Evolutionary conservation across 2,329 filamentous ascomycete species (phyloP).

Genomic region (Alternaria sp.): DNA sequence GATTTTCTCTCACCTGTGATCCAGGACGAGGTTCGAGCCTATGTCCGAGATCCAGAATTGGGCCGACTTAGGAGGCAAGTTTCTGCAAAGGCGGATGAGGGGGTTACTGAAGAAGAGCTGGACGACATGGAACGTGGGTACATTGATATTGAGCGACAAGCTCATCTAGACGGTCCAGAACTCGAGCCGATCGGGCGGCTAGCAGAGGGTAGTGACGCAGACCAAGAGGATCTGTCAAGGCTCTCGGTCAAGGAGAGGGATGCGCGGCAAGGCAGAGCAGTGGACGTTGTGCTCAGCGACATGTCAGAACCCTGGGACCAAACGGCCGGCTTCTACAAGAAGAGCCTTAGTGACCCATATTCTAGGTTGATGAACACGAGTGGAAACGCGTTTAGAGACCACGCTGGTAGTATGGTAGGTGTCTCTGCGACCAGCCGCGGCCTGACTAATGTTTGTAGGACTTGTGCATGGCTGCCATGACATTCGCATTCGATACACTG

Average conservation of each 20-base stretch:
- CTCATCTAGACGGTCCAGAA: constrained; percentile 45
- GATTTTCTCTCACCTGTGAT: constrained; percentile 83
- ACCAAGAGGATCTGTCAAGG: constrained; percentile 36
- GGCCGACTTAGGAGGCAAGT: constrained; percentile 60
- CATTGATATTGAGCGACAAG: constrained; percentile 70
- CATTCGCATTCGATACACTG: constrained; percentile 86
- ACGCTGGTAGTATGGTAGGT: constrained; percentile 91
- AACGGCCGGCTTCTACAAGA: constrained; percentile 79
- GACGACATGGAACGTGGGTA: constrained; percentile 64
- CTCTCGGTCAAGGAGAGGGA: constrained; percentile 48
- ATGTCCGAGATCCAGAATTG: constrained; percentile 71
- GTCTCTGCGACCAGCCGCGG: neutral
- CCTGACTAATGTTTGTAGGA: constrained; percentile 67
- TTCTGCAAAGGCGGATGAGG: constrained; percentile 36
- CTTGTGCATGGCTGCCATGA: constrained; percentile 84
- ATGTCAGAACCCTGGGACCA: constrained; percentile 98
- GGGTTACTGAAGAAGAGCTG: constrained; percentile 51
- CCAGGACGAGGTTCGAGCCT: constrained; percentile 78
- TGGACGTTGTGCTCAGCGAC: constrained; percentile 96
- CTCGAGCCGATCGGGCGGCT: constrained; percentile 26
- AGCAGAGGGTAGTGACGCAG: constrained; percentile 24
- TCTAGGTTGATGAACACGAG: constrained; percentile 99
- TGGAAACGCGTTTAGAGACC: constrained; percentile 85
- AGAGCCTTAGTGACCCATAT: constrained; percentile 95
- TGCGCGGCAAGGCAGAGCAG: constrained; percentile 64